Conservation (phyloP, 192 early-diverging fungal genomes). For the Umbelopsis sp. region DNA sequence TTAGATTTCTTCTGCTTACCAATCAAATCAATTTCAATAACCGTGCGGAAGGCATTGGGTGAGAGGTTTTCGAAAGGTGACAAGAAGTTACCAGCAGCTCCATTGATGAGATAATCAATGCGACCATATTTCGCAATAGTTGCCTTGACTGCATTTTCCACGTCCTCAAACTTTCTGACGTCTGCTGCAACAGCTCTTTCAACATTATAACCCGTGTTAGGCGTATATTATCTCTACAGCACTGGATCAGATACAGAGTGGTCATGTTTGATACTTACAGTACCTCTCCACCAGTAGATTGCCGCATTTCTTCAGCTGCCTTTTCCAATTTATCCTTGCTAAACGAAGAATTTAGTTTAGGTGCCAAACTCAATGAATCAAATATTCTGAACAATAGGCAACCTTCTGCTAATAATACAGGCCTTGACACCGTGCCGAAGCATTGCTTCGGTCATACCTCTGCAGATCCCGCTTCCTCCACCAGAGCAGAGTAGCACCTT, state of each 20-base stretch:
- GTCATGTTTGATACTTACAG: conserved; percentile 31
- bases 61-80: conserved; percentile 63
- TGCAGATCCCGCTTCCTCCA: conserved; percentile 70
- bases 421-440: conserved; percentile 63
- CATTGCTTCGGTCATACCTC: conserved; percentile 66
- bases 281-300: conserved; percentile 56
- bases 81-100: conserved; percentile 79
- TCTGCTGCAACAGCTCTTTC: conserved; percentile 57
- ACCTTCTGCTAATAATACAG: conserved; percentile 65
- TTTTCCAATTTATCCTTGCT: conserved; percentile 62
- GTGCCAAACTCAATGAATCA: background rate
- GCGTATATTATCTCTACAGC: background rate
- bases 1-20: conserved; percentile 20
- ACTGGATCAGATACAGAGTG: background rate
- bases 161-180: conserved; percentile 59
- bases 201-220: background rate
- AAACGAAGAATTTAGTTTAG: background rate
- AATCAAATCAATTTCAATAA: conserved; percentile 57
- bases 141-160: conserved; percentile 60
- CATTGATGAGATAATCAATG: conserved; percentile 61
- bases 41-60: conserved; percentile 72
- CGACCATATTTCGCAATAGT: conserved; percentile 63
- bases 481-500: conserved; percentile 48
- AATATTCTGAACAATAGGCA: background rate
- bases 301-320: conserved; percentile 63